Base-by-base conservation (phyloP, 2,329 filamentous ascomycete species). In the Exophiala lecanii-corni region DNA sequence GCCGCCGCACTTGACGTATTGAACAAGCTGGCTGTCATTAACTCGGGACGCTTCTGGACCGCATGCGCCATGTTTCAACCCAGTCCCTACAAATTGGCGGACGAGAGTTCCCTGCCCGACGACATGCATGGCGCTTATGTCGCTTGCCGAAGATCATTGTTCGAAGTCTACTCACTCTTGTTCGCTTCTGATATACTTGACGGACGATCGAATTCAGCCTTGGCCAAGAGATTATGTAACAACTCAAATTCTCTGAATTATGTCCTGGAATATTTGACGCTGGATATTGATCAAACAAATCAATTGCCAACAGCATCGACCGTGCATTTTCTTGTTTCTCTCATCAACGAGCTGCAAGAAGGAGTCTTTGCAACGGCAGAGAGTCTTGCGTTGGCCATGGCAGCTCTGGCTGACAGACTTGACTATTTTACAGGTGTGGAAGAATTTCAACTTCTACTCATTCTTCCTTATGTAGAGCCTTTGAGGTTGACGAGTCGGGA, bases 1-100 rank as follows among this genome's bases (percentile, higher is more conserved):
- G 42, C 44, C 15, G 44, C 52, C 6, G 45, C 37, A 13, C 23
- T 55, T n/a, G 52, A 55, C 36, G 6, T 55, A n/a, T 17, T 53
- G 4, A 54, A 50, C 31, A 43, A 50, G 26, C 39, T 32, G 18
- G 36, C 37, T 18, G 37, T 44, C n/a, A 19, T 36, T 23, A 28
- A 40, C 13, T 33, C 45, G 31, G 18, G 49, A n/a, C 36, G 43
- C 21, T 30, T 15, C 5, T 46, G 47, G 40, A 25, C n/a, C 10
- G 9, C 10, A 12, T 26, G 7, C 6, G 23, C 12, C 23, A 12
- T 12, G 12, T 7, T 7, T 7, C 7, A 26, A 7, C 23, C 12
- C 12, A 12, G 12, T 26, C 7, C 12, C 12, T 6, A 12, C 12
- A 6, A 6, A 12, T 7, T 7, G 12, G 23, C 23, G 23, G 12